These are phyloP conservation scores for Fistulina hepatica DNA, from an alignment of 1,284 basidiomycete species.

Conservation along the genomic window DNA sequence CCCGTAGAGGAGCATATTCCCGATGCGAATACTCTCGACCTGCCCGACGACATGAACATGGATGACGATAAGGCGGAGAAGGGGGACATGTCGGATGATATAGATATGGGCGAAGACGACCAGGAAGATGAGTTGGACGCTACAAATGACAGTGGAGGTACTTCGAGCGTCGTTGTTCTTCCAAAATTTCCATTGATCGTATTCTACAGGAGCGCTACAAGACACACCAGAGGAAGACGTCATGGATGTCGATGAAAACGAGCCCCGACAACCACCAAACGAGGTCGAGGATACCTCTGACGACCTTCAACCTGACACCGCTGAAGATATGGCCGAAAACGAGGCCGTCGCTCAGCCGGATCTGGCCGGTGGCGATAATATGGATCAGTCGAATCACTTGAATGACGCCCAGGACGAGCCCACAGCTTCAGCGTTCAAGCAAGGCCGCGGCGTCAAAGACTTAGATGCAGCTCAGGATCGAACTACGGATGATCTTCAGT, in stretches of 20 bases:
- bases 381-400: slow-evolving; percentile 22
- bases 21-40: slow-evolving; percentile 70
- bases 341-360: slow-evolving; percentile 30
- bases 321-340: no score
- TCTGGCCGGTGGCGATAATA: slow-evolving; percentile 28
- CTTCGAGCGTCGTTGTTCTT: no score
- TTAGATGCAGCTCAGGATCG: no score
- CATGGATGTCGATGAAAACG: slow-evolving; percentile 11
- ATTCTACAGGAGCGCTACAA: no score
- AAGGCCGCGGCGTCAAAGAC: no score
- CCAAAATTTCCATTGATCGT: no score
- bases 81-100: slow-evolving; percentile 23
- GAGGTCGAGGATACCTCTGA: no score
- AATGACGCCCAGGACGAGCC: no score
- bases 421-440: no score
- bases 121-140: slow-evolving; percentile 27
- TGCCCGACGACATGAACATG: slow-evolving; percentile 77
- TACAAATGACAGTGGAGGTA: slow-evolving; percentile 14
- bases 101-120: slow-evolving; percentile 23
- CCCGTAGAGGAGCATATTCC: slow-evolving; percentile 64
- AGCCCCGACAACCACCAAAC: not conserved
- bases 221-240: slow-evolving; percentile 19
- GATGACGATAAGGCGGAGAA: slow-evolving; percentile 22
- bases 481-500: no score
- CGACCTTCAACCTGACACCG: no score